Evolutionary conservation across 176 grass and related monocot species (phyloP), one percentile per base, ranked within the genome.

Genomic region (Oryza officinalis): DNA sequence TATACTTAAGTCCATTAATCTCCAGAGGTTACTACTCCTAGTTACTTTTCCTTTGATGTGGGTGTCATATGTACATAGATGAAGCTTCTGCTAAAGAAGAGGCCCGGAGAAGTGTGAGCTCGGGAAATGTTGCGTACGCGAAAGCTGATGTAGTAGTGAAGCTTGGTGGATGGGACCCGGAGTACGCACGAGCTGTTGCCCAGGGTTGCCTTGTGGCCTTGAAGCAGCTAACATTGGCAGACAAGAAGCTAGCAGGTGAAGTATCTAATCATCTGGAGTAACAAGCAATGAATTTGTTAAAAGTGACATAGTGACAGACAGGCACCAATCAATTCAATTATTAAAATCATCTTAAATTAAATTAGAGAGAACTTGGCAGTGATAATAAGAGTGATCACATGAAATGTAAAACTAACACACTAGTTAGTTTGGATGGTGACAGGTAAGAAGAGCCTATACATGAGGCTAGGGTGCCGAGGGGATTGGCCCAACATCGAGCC

Each of bases 381-480:
- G 40, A 10, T 41, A 38, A 10, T 10, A 37, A 40, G 38, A 40
- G 38, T 10, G 8, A 68, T 40, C 10, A 18, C 12, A 11, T 12
- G 2, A 26, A 27, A 22, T 64, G 4, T 65, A 23, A 2, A 10
- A 11, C 63, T 77, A 70, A 67, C 72, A 67, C 1, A 38, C 7
- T 38, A 7, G 37, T 38, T 49, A 75, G 54, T 65, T 66, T 20
- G 31, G 33, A 81, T 87, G 64, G 15, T 6, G 15, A 18, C 89
- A 98, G 96, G 96, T 31, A 98, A 98, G 89, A 98, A 98, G 89
- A 94, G 91, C 87, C 85, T 98, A 26, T 95, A 98, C 80, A 89
- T 98, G 45, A 92, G 93, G 80, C 87, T 98, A 69, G 96, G 96
- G 5, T 98, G 96, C 82, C 73, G 96, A 20, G 96, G 96, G 46